Evolutionary conservation across 2,329 filamentous ascomycete genomes (phyloP), one percentile per base, ranked within the genome.

Genomic region (Trichoderma sp.): DNA sequence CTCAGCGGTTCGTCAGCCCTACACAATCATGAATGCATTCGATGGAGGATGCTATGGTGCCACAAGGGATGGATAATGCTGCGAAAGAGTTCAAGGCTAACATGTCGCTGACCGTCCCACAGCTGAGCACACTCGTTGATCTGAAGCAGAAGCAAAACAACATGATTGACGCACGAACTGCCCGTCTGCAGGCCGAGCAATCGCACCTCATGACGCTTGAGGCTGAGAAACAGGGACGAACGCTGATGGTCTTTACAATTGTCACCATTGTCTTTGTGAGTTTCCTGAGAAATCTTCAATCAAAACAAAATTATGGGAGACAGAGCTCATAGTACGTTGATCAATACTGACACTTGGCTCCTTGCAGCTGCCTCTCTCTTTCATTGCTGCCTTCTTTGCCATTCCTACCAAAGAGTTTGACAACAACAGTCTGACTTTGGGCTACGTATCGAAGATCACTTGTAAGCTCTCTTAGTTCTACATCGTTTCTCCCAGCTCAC

Each of bases 381-480:
- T 58, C n/a, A 58, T 58, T 26, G 55, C 55, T 9, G 55, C 55
- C 3, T 58, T 58, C 7, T 58, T 58, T 9, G 55, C 55, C 1
- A 58, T 58, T 5, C 55, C 55, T 2, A 15, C 43, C 7, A 47
- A 58, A 17, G 55, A 58, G 0, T 47, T 58, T 7, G 34, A 9
- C 15, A 12, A 3, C 4, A 10, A 19, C 5, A 17, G 2, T 1
- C 24, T 47, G 21, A 17, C 55, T 9, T 10, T 58, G 17, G n/a
- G 43, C 4, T 58, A 34, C 1, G 55, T 58, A 1, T 58, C 55
- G 17, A 34, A 5, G 5, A 34, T 58, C 15, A 58, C 55, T 2
- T 58, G 55, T 58, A 15, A 58, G 55, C 26, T 10, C 17, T 1
- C 5, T 17, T 0, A 15, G 9, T 34, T 47, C 2, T 24, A 3